Conservation (phyloP, 371 early-diverging fungal genomes). For the Mycotypha africana region DNA sequence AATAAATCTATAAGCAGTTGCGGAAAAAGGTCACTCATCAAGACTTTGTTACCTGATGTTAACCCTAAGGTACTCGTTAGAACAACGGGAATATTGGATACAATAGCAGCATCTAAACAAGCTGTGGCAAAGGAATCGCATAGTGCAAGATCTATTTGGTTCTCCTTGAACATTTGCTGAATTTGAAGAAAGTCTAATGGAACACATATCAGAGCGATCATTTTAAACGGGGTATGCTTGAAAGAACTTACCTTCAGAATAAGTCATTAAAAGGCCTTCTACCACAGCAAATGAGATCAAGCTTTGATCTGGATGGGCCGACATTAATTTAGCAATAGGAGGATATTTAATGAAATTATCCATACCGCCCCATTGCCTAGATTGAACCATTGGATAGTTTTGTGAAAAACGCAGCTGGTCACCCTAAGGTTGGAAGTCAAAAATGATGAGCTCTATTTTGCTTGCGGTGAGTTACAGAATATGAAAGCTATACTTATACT, state of each 20-base stretch:
- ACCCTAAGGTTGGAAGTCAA: slow-evolving; percentile 5
- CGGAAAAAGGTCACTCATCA: too few relatives aligned
- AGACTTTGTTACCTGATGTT: too few relatives aligned
- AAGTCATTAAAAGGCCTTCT: background rate
- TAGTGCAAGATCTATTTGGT: slow-evolving; percentile 1
- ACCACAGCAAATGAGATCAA: background rate
- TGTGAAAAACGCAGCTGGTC: slow-evolving; percentile 13
- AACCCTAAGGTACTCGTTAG: slow-evolving; percentile 6
- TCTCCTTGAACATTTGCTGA: background rate
- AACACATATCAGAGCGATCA: background rate
- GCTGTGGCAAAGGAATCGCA: slow-evolving; percentile 5
- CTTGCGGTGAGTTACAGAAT: too few relatives aligned
- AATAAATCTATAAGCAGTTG: background rate
- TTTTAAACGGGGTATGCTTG: background rate
- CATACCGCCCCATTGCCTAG: slow-evolving; percentile 5
- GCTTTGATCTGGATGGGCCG: background rate
- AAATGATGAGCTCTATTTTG: too few relatives aligned
- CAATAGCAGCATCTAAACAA: slow-evolving; percentile 3
- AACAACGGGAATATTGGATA: slow-evolving; percentile 1
- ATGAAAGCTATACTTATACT: background rate
- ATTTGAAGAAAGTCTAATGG: slow-evolving; percentile 2
- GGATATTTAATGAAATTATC: background rate
- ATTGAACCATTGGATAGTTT: slow-evolving; percentile 8
- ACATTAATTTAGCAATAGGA: background rate
- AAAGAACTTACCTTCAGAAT: slow-evolving; percentile 1